These are phyloP conservation scores for Endocalyx cinctus DNA, from an alignment of 2,329 filamentous ascomycete genomes.

Conservation along the genomic window DNA sequence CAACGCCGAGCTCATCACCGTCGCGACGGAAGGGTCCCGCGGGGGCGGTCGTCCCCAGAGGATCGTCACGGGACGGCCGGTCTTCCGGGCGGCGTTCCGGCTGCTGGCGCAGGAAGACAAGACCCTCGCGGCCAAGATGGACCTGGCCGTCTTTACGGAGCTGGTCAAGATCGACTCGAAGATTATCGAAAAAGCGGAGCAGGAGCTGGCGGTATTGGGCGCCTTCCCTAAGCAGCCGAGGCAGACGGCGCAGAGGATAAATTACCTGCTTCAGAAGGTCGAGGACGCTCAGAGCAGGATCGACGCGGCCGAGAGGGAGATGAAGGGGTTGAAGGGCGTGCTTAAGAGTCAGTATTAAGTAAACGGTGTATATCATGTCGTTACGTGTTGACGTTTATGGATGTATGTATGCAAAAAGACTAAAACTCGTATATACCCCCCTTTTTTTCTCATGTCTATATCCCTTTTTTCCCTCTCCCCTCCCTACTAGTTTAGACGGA, in stretches of 20 bases:
- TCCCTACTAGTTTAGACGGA: no score
- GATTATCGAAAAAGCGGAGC: conserved; percentile 73
- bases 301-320: conserved; percentile 67
- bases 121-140: conserved; percentile 69
- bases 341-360: conserved; percentile 37
- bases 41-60: conserved; percentile 74
- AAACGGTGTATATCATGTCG: no score
- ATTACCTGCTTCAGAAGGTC: conserved; percentile 72
- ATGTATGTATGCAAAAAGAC: no score
- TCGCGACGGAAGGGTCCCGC: conserved; percentile 61
- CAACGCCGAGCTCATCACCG: conserved; percentile 78
- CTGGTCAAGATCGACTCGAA: conserved; percentile 67
- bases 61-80: conserved; percentile 77
- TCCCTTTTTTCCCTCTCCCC: no score
- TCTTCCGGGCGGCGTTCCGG: conserved; percentile 82
- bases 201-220: conserved; percentile 68
- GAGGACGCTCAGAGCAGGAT: conserved; percentile 71
- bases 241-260: conserved; percentile 61
- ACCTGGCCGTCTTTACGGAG: conserved; percentile 65
- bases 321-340: conserved; percentile 66
- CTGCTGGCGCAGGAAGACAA: conserved; percentile 65
- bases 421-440: no score
- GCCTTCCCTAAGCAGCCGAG: conserved; percentile 64
- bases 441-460: no score
- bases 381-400: no score